Percentiles rank a stretch among this genome's conserved stretches.
These are phyloP conservation scores for Penicillium nordicum DNA, from an alignment of 2,329 filamentous ascomycete genomes.

Conservation along the genomic window DNA sequence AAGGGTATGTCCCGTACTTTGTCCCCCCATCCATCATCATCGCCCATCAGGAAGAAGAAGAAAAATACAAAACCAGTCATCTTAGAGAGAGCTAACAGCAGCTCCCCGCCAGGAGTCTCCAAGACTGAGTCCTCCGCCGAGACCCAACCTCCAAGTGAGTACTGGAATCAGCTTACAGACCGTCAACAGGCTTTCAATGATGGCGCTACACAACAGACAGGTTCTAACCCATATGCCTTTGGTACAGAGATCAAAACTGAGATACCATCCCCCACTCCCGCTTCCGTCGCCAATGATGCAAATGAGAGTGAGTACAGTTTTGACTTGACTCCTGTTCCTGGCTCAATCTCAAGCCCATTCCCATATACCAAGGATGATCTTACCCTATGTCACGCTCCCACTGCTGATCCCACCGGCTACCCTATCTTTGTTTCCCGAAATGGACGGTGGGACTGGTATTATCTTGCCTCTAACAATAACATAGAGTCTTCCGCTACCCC, in stretches of 20 bases:
- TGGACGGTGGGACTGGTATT: not conserved
- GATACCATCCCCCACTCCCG: not conserved
- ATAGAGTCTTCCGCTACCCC: not conserved
- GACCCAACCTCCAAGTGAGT: not conserved
- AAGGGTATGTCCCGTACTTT: not conserved
- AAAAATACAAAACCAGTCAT: not conserved
- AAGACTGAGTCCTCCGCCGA: not conserved
- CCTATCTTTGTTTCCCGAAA: slow-evolving; percentile 1
- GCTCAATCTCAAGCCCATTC: not conserved
- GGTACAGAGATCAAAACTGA: not conserved
- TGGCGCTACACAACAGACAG: not conserved
- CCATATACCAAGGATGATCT: not conserved
- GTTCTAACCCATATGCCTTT: not conserved
- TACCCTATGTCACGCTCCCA: not conserved
- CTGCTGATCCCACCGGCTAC: not conserved
- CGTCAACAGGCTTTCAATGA: not conserved
- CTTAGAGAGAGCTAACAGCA: not conserved
- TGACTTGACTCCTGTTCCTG: not conserved
- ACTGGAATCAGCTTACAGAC: not conserved
- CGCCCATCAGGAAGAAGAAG: not conserved
- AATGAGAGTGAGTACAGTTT: not conserved
- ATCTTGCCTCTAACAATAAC: not conserved
- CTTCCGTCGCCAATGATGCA: not conserved
- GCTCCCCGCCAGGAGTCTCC: not conserved
- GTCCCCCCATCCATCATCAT: not conserved